A percentile compares a stretch with the other conserved stretches of the same genome.
Conservation (phyloP, 768 basidiomycete genomes). For the Xerocomus potaroensis region DNA sequence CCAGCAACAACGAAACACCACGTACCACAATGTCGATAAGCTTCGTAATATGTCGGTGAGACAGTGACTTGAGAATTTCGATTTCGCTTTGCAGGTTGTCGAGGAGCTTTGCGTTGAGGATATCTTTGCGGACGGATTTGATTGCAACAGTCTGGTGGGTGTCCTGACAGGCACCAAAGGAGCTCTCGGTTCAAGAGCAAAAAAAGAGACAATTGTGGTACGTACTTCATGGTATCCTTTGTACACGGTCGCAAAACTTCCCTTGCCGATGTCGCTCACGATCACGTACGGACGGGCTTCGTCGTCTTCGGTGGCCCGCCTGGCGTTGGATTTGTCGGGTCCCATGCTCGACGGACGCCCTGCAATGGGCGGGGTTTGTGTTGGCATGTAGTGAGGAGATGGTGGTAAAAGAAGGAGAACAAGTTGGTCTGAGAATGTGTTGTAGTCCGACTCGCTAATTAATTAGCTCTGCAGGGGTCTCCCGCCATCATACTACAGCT, state of each 20-base stretch:
- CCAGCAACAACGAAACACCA: constrained; percentile 6
- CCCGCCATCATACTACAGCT: constrained; percentile 19
- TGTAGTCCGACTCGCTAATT: constrained; percentile 19
- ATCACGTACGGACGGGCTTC: constrained; percentile 77
- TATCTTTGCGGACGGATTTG: constrained; percentile 88
- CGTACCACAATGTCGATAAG: constrained; percentile 89
- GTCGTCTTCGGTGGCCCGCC: constrained; percentile 51
- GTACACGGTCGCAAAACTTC: constrained; percentile 95
- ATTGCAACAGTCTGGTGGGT: constrained; percentile 80
- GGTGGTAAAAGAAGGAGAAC: constrained; percentile 13
- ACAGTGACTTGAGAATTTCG: constrained; percentile 89
- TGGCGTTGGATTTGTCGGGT: constrained; percentile 24
- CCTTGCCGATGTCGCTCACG: constrained; percentile 74
- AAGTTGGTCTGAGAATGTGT: constrained; percentile 1
- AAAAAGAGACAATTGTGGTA: constrained; percentile 2
- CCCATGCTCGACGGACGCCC: constrained; percentile 22
- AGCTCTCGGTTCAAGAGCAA: background rate
- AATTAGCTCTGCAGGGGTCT: constrained; percentile 26
- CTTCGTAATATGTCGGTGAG: constrained; percentile 89
- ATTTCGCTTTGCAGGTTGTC: constrained; percentile 99
- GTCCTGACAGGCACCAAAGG: constrained; percentile 45
- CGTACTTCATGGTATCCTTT: constrained; percentile 88
- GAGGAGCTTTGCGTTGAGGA: constrained; percentile 85
- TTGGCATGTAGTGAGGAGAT: constrained; percentile 15
- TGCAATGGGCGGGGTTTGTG: constrained; percentile 15